Evolutionary conservation across 106 monocot genomes (phyloP).

Genomic region (Phalaenopsis equestris): DNA sequence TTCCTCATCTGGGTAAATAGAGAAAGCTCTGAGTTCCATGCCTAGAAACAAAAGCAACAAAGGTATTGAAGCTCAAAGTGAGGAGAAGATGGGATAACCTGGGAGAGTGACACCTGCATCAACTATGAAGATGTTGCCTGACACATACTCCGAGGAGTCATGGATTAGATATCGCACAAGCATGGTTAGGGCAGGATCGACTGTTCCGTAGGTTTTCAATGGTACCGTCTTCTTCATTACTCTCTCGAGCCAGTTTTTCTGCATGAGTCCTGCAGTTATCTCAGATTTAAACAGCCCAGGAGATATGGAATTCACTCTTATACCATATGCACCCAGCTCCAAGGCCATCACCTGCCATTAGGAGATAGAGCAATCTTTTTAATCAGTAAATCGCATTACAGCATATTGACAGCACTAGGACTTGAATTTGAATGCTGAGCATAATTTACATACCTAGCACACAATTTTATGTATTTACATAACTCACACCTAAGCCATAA

Average conservation of each 20-base stretch:
- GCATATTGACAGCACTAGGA: no score
- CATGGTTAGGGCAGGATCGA: conserved; percentile 62
- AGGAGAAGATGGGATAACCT: conserved; percentile 75
- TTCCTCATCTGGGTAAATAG: not conserved
- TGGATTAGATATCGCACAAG: conserved; percentile 55
- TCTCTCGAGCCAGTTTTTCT: conserved; percentile 56
- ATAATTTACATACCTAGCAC: no score
- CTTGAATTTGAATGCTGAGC: no score
- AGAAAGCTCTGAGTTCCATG: not conserved
- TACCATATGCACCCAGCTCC: conserved; percentile 57
- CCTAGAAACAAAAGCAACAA: not conserved
- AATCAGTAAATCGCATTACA: not conserved
- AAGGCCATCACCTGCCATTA: conserved; percentile 54
- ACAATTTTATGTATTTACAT: no score
- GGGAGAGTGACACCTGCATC: conserved; percentile 67
- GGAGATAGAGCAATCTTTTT: no score
- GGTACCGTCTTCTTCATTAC: conserved; percentile 55
- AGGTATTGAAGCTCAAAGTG: conserved; percentile 34
- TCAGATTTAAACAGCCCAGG: conserved; percentile 89
- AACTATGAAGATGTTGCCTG: conserved; percentile 62
- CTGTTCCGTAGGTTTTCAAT: conserved; percentile 35
- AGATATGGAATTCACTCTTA: conserved; percentile 65
- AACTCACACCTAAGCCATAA: no score
- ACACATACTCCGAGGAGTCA: conserved; percentile 59
- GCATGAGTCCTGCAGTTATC: conserved; percentile 60